phyloP scores from a whole-genome alignment of 192 early-diverging fungal species.

The Coemansia sp. region DNA sequence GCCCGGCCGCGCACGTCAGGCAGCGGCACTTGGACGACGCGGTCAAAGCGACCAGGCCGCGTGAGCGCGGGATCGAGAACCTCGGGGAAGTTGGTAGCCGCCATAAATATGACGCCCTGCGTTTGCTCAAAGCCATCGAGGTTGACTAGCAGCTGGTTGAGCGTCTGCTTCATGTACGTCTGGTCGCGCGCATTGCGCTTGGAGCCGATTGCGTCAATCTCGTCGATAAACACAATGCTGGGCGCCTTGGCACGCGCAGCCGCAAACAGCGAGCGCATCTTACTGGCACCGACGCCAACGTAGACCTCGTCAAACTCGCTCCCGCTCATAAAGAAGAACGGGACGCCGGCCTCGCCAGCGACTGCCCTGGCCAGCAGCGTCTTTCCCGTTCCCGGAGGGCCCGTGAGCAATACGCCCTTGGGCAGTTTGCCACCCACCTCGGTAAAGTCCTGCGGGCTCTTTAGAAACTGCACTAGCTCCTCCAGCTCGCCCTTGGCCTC shows the following conservation, averaged over 20 bases:
- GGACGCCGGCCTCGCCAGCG: conserved; percentile 95
- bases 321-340: conserved; percentile 99
- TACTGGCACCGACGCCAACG: conserved; percentile 90
- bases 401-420: conserved; percentile 84
- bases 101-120: conserved; percentile 97
- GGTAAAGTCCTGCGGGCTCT: conserved; percentile 86
- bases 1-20: conserved; percentile 96
- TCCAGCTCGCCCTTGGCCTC: conserved; percentile 97
- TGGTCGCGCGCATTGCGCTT: conserved; percentile 93
- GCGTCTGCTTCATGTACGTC: conserved; percentile 95
- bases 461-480: conserved; percentile 94
- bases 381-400: conserved; percentile 97
- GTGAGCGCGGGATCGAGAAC: conserved; percentile 95
- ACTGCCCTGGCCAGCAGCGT: conserved; percentile 95
- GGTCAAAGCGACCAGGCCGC: conserved; percentile 96
- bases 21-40: conserved; percentile 86
- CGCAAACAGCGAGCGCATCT: conserved; percentile 56
- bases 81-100: conserved; percentile 97
- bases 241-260: conserved; percentile 75
- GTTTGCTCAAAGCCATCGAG: conserved; percentile 97
- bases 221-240: conserved; percentile 97
- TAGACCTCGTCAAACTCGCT: conserved; percentile 99
- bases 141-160: conserved; percentile 98
- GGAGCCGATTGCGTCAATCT: conserved; percentile 96
- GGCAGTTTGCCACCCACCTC: conserved; percentile 93